Evolutionary conservation across 768 basidiomycete species (phyloP).

Genomic region (Russula sp.): DNA sequence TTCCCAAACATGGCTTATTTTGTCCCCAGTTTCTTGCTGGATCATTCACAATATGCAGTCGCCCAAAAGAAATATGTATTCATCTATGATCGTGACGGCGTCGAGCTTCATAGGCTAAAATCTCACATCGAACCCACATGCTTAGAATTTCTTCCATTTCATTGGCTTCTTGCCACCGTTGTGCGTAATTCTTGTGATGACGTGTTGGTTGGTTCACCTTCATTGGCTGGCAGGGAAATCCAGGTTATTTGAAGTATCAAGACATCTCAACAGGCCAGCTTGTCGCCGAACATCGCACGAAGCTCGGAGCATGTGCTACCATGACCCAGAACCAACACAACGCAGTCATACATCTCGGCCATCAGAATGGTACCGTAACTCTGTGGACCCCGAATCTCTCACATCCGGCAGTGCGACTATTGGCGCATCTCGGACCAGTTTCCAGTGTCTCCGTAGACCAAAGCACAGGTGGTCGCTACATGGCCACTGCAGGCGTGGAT

Average conservation of each 20-base stretch:
- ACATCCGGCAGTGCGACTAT: constrained; percentile 85
- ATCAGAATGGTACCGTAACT: constrained; percentile 93
- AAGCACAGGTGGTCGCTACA: constrained; percentile 80
- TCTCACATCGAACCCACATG: constrained; percentile 85
- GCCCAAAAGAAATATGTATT: constrained; percentile 96
- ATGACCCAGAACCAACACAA: constrained; percentile 93
- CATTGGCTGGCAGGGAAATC: constrained; percentile 57
- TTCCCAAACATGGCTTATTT: constrained; percentile 9
- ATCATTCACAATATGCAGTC: constrained; percentile 90
- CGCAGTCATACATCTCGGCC: constrained; percentile 92
- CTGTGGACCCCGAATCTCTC: constrained; percentile 96
- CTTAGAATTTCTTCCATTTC: constrained; percentile 91
- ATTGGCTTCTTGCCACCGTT: constrained; percentile 86
- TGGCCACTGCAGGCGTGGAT: constrained; percentile 88
- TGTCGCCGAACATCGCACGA: constrained; percentile 84
- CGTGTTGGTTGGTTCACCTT: constrained; percentile 9
- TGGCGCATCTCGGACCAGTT: constrained; percentile 89
- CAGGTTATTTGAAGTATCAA: constrained; percentile 93
- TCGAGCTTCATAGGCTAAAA: constrained; percentile 85
- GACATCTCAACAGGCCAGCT: constrained; percentile 92
- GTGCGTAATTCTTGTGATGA: constrained; percentile 47
- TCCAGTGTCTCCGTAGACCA: constrained; percentile 79
- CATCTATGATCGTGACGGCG: constrained; percentile 92
- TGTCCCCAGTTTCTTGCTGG: constrained; percentile 73
- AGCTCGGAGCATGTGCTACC: constrained; percentile 76